Evolutionary conservation across 106 monocot species (phyloP), one percentile per base, ranked within the genome.

Genomic region (Alisma plantagoaquatica): DNA sequence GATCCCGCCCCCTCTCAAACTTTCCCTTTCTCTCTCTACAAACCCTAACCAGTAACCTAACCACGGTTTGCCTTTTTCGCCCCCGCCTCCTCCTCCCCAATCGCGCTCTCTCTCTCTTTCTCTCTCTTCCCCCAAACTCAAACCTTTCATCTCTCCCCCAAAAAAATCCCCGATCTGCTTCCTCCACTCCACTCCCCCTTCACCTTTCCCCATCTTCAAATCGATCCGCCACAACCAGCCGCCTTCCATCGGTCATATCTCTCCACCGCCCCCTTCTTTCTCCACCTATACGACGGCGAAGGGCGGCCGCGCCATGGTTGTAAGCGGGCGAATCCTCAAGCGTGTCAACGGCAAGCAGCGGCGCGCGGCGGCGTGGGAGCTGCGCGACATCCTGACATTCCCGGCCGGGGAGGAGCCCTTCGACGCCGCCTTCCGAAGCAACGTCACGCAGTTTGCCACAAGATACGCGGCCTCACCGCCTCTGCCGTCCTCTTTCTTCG

Each of bases 321-420:
- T n/a, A 96, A 96, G 75, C 69, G 88, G 3, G 77, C 78, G 50
- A 84, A 81, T n/a, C n/a, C n/a, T n/a, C n/a, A n/a, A n/a, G n/a
- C n/a, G n/a, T n/a, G n/a, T n/a, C n/a, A n/a, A n/a, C n/a, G n/a
- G n/a, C n/a, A n/a, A n/a, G n/a, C n/a, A n/a, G n/a, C n/a, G n/a
- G 65, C 56, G 70, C 38, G 70, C 81, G 51, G 70, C 83, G 27
- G 70, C 75, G 26, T 81, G 77, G 10, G 75, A 73, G 31, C 70
- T 90, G 9, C 32, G 57, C 65, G 80, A 84, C 61, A 67, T 89
- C 67, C 70, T 56, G 26, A 49, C 68, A 21, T 77, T 79, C 56
- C 65, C 78, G 27, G 56, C 43, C 27, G 63, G 27, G 11, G 26
- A 29, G 27, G 66, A 23, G 7, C 70, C 48, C 21, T 42, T 63